Percentiles rank a stretch among this genome's conserved stretches.
These are phyloP conservation scores for Saccharomycopsis hybrid DNA, from an alignment of 1,139 yeast species.

Conservation along the genomic window DNA sequence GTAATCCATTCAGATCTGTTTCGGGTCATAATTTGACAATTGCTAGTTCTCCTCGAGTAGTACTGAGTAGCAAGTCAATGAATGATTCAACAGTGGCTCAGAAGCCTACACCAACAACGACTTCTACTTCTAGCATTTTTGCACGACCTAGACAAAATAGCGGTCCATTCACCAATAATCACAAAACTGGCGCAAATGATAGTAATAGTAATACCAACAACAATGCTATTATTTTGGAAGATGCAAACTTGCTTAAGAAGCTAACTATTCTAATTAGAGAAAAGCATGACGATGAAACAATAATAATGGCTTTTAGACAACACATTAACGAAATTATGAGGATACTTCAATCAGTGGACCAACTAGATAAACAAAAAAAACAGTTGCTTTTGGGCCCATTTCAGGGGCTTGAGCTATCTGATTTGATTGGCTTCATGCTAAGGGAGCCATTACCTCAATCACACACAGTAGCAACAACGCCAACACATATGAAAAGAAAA, in stretches of 20 bases:
- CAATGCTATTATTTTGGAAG: conserved; percentile 38
- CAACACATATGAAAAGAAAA: not conserved
- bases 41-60: conserved; percentile 1
- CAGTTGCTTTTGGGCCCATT: conserved; percentile 26
- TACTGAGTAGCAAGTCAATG: not conserved
- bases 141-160: not conserved
- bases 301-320: conserved; percentile 41
- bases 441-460: conserved; percentile 35
- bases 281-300: conserved; percentile 44
- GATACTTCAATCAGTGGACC: conserved; percentile 26
- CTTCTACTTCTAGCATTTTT: not conserved
- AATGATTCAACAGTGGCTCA: not conserved
- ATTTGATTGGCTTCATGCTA: conserved; percentile 42
- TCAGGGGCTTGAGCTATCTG: conserved; percentile 37
- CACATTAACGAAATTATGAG: conserved; percentile 43
- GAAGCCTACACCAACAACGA: not conserved
- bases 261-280: conserved; percentile 40
- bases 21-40: not conserved
- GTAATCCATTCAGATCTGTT: too few species aligned
- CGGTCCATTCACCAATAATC: not conserved
- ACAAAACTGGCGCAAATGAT: not conserved
- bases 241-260: conserved; percentile 41
- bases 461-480: conserved; percentile 25
- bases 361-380: not conserved
- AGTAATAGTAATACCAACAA: conserved; percentile 19